Evolutionary conservation across 306 rosid genomes (phyloP).

Genomic region (Acmispon strigosus): DNA sequence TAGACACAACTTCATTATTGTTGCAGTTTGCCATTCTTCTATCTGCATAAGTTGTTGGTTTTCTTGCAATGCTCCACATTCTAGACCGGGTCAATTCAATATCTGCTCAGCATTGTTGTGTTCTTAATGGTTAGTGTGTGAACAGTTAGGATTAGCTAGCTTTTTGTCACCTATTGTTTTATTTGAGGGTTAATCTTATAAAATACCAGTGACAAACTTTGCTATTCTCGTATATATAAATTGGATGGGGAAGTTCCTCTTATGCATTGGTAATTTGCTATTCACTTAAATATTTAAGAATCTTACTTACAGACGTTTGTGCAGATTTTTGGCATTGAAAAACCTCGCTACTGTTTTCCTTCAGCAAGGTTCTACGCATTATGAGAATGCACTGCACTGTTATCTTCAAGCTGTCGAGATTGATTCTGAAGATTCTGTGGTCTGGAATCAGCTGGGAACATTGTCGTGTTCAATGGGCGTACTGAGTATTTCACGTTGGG

Average conservation of each 20-base stretch:
- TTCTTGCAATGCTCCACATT: conserved; percentile 3
- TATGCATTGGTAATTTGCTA: not conserved
- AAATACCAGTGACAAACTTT: too few species aligned
- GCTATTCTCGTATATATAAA: not conserved
- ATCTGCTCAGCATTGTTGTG: not conserved
- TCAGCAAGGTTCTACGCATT: conserved; percentile 75
- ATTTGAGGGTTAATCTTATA: too few species aligned
- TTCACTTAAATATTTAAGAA: not conserved
- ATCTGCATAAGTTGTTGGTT: not conserved
- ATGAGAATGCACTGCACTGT: conserved; percentile 76
- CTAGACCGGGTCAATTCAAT: conserved; percentile 9
- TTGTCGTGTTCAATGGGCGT: conserved; percentile 87
- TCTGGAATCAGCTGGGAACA: conserved; percentile 97
- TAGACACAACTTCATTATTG: not conserved
- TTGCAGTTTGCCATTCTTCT: conserved; percentile 11
- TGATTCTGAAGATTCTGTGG: conserved; percentile 89
- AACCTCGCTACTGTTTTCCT: conserved; percentile 91
- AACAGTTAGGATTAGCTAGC: not conserved
- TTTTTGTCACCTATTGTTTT: not conserved
- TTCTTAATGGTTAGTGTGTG: not conserved
- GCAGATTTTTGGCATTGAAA: conserved; percentile 92
- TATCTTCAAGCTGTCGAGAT: conserved; percentile 99
- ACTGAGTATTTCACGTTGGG: conserved; percentile 95
- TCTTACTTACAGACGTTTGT: conserved; percentile 24
- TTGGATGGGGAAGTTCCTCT: conserved; percentile 3